Conservation (phyloP, 1,139 yeast genomes). For the Hemisphaericaspora subhashii region DNA sequence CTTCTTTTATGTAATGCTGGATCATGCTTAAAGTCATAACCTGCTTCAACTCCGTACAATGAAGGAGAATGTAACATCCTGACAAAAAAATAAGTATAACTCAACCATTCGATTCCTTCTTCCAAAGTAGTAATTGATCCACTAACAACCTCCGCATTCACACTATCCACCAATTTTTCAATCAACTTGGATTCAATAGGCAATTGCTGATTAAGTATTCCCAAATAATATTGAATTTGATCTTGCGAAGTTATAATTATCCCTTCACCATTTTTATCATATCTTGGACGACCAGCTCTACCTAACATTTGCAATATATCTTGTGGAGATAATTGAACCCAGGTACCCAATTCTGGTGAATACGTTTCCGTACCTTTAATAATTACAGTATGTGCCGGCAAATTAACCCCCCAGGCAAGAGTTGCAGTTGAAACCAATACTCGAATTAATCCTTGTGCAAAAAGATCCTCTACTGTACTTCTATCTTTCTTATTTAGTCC, state of each 20-base stretch:
- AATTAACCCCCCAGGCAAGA: conserved; percentile 97
- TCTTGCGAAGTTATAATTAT: conserved; percentile 85
- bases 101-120: conserved; percentile 79
- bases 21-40: conserved; percentile 51
- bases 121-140: conserved; percentile 63
- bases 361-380: conserved; percentile 94
- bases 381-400: conserved; percentile 95
- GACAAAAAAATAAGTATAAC: conserved; percentile 75
- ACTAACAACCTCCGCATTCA: conserved; percentile 85
- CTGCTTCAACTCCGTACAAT: conserved; percentile 74
- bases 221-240: conserved; percentile 84
- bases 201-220: conserved; percentile 82
- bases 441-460: conserved; percentile 81
- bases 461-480: conserved; percentile 76
- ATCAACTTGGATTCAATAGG: conserved; percentile 91
- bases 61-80: conserved; percentile 77
- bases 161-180: conserved; percentile 64
- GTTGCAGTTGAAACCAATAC: conserved; percentile 93
- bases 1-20: conserved; percentile 45
- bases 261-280: conserved; percentile 92
- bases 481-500: conserved; percentile 79
- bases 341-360: conserved; percentile 83
- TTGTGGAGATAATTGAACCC: conserved; percentile 90
- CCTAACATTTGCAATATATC: conserved; percentile 96
- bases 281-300: conserved; percentile 96